A percentile compares a stretch with the other conserved stretches of the same genome.
Evolutionary conservation across 2,329 filamentous ascomycete species (phyloP).

Genomic region (Fusarium tricinctum): DNA sequence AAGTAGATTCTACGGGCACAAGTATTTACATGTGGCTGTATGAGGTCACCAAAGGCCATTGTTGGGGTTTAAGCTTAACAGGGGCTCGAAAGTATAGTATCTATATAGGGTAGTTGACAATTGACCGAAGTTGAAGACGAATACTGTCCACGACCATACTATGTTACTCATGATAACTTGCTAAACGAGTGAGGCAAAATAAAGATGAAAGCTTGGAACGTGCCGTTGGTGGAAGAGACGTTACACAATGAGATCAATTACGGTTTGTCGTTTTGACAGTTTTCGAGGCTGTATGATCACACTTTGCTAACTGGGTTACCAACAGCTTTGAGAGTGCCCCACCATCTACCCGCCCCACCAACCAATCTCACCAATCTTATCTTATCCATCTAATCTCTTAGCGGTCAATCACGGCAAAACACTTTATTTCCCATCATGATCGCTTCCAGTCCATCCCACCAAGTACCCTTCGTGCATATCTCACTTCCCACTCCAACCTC

Average conservation of each 20-base stretch:
- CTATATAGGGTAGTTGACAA: background rate
- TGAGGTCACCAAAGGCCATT: no score
- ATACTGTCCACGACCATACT: no score
- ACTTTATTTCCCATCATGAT: slow-evolving; percentile 31
- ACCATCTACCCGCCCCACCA: background rate
- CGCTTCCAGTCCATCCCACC: background rate
- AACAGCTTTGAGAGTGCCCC: background rate
- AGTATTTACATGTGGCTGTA: no score
- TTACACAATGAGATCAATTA: no score
- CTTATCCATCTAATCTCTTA: slow-evolving; percentile 38
- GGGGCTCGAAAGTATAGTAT: background rate
- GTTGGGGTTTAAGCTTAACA: background rate
- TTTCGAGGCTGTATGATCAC: no score
- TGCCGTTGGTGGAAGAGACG: no score
- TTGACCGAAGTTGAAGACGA: background rate
- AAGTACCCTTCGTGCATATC: no score
- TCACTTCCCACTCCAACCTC: background rate
- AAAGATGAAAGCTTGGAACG: no score
- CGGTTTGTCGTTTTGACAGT: no score
- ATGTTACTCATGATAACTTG: no score
- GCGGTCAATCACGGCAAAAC: slow-evolving; percentile 44
- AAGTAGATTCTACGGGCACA: background rate
- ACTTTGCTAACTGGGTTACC: no score
- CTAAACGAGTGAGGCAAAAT: no score
- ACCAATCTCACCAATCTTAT: slow-evolving; percentile 8